Conservation (phyloP, 257 asterid species). For the Solanum sejunctum region DNA sequence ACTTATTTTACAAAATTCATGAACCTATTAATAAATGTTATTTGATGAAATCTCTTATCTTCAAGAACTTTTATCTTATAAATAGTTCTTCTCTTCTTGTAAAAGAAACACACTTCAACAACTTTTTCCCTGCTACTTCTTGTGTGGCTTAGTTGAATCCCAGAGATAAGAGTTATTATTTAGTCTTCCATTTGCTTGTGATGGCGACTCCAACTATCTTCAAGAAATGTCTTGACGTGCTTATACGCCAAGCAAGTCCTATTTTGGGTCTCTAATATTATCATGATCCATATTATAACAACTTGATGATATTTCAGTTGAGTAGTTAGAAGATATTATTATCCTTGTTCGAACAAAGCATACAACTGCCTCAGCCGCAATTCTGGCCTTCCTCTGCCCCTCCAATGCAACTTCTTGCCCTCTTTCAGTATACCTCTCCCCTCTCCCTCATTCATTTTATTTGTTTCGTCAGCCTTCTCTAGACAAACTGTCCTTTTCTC, state of each 20-base stretch:
- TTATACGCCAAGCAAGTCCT: background rate
- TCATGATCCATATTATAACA: no score
- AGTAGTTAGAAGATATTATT: background rate
- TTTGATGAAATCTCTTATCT: background rate
- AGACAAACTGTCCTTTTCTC: background rate
- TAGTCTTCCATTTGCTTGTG: background rate
- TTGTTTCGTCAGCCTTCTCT: background rate
- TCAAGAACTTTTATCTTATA: background rate
- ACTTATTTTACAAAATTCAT: background rate
- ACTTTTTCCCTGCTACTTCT: background rate
- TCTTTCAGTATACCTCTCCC: background rate
- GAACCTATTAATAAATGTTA: background rate
- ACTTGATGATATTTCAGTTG: no score
- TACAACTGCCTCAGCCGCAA: background rate
- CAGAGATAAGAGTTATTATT: no score
- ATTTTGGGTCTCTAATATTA: background rate
- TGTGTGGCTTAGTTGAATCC: background rate
- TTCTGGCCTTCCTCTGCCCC: background rate
- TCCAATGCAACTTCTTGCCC: background rate
- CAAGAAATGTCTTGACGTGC: background rate
- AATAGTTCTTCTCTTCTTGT: background rate
- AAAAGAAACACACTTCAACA: background rate
- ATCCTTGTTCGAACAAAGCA: background rate
- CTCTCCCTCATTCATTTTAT: background rate
- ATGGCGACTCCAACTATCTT: background rate